Base-by-base conservation (phyloP, 2,329 filamentous ascomycete species). In the Orbilia blumenaviensis region DNA sequence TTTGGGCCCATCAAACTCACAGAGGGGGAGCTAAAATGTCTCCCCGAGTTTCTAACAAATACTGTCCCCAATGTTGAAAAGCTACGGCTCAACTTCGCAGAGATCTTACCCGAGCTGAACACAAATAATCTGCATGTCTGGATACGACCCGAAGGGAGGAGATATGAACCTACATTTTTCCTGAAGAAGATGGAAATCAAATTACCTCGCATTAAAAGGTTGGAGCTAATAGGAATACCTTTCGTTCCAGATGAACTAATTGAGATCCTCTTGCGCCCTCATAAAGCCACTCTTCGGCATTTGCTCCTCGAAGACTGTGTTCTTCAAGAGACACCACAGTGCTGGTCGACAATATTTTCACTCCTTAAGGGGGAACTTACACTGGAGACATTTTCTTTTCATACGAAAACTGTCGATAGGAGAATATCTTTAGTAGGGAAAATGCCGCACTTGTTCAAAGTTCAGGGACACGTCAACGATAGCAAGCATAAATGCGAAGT, bases 241-340 rank as follows among this genome's bases (percentile, higher is more conserved):
- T 75, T 75, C 16, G 27, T 44, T 16, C 36, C 56, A 8, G 32
- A 54, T 1, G 71, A 68, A 14, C 23, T 75, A 6, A 62, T 18
- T 18, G 56, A 67, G 1, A 41, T 42, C 1, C 44, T 75, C 8
- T 34, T 75, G n/a, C 38, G n/a, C 10, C 56, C 62, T 2, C 71
- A 75, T 27, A 61, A 34, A 8, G n/a, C 18, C 9, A 75, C 71
- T 3, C 58, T 75, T 7, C 63, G 64, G 1, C 58, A 68, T 23
- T n/a, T 75, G 3, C n/a, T 46, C 5, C 38, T 75, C 16, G 71
- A 75, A 44, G 71, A 75, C 14, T 75, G 71, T 29, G 58, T 64
- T 6, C 27, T 75, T n/a, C 71, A 68, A 18, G 64, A 68, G 18
- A 46, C 46, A 0, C 41, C 42, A 3, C 71, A 75, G 32, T 42